These are phyloP conservation scores for Adenanthera pavonina DNA, from an alignment of 306 rosid species.

Conservation along the genomic window DNA sequence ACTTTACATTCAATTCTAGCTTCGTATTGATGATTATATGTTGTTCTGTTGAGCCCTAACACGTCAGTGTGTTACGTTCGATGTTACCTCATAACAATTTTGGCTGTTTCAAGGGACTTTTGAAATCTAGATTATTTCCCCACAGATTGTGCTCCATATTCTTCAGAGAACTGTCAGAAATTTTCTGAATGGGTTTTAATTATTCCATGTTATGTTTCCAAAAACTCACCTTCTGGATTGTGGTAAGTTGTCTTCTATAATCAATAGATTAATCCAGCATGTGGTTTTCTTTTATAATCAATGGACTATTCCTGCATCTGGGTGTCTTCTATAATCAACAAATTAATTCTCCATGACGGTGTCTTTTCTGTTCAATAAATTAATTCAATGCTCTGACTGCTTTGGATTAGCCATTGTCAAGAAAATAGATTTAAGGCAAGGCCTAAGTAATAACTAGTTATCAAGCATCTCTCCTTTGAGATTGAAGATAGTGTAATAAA, in stretches of 20 bases:
- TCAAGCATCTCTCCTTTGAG: not conserved
- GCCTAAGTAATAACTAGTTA: not conserved
- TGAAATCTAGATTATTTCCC: too few relatives aligned
- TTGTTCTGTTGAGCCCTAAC: not conserved
- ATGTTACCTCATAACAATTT: not conserved
- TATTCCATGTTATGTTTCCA: not conserved
- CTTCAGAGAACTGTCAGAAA: not conserved
- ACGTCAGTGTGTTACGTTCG: not conserved
- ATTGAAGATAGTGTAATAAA: not conserved
- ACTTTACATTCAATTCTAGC: not conserved
- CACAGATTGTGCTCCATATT: too few relatives aligned
- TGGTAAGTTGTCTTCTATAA: not conserved
- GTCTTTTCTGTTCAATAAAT: not conserved
- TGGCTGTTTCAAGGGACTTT: not conserved
- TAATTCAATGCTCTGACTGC: not conserved
- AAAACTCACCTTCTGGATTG: not conserved
- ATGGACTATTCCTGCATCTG: not conserved
- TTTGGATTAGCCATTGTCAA: not conserved
- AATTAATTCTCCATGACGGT: not conserved
- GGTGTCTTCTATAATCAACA: not conserved
- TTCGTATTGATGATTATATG: not conserved
- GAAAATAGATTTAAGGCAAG: not conserved
- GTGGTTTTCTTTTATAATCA: not conserved
- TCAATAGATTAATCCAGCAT: not conserved
- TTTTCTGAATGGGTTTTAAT: not conserved